Evolutionary conservation across 768 basidiomycete genomes (phyloP), one percentile per base, ranked within the genome.

Genomic region (Lepiota venenata): DNA sequence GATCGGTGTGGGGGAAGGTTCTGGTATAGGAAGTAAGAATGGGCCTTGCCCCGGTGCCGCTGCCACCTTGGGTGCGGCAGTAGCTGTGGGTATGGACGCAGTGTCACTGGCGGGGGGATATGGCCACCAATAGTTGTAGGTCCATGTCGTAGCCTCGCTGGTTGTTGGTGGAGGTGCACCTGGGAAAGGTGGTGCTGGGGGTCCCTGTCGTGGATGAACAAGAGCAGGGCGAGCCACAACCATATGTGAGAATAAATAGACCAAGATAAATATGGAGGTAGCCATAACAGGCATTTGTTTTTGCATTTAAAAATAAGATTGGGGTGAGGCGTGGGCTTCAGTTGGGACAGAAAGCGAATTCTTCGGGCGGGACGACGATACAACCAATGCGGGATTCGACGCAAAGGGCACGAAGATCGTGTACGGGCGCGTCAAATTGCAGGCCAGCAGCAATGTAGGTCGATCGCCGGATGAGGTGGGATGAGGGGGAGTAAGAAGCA

Each of bases 391-490:
- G 72, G 40, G 79, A 82, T 63, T 85, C 83, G 10, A 84, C 84
- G 43, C 81, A 76, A 47, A 84, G 72, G 2, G 84, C 84, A 56
- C 81, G 83, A 36, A 85, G 74, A 58, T 86, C 84, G 63, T 80
- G 75, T 5, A 73, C 61, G 0, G 88, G 88, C 1, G 74, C 69
- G 64, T 89, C 85, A 49, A 88, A 77, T 0, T 75, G 63, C 50
- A 91, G 82, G 5, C 89, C 88, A 10, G 88, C 88, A 25, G 88
- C 89, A 58, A 91, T 79, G 63, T 87, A 90, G 1, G 88, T 89
- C 4, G 87, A 84, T 4, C 88, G 82, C 37, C 90, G 86, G 44
- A 91, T 77, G 54, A 88, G 80, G 64, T 88, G 83, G 0, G 81
- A 81, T 0, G 87, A 79, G 0, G 88, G 88, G 5, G 89, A 87